Percentiles rank a stretch among this genome's conserved stretches.
These are phyloP conservation scores for Ceratocystis alfenasii DNA, from an alignment of 2,329 filamentous ascomycete genomes.

Conservation along the genomic window DNA sequence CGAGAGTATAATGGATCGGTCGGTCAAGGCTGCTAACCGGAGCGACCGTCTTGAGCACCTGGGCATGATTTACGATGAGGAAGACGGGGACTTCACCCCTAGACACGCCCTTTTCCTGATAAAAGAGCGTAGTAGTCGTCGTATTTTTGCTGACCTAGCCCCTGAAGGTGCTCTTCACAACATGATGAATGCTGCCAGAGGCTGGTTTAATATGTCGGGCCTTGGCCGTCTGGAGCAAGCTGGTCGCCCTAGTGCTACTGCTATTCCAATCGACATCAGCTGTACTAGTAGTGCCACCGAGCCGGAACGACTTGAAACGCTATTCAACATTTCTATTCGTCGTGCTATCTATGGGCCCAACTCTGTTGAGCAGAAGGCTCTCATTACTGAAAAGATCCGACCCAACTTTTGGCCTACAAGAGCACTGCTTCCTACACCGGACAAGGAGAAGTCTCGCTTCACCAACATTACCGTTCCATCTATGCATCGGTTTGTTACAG, in stretches of 20 bases:
- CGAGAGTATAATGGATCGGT: slow-evolving; percentile 60
- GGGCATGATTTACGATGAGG: slow-evolving; percentile 59
- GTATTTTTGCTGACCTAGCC: slow-evolving; percentile 56
- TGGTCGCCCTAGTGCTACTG: slow-evolving; percentile 63
- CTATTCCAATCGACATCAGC: slow-evolving; percentile 72
- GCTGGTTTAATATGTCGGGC: slow-evolving; percentile 55
- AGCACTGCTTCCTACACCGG: slow-evolving; percentile 62
- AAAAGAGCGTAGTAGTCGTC: slow-evolving; percentile 53
- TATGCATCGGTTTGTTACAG: slow-evolving; percentile 94
- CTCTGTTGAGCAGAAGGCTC: slow-evolving; percentile 54
- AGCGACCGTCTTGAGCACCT: slow-evolving; percentile 52
- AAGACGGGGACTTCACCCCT: slow-evolving; percentile 54
- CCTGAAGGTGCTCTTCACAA: slow-evolving; percentile 58
- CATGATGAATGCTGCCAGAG: slow-evolving; percentile 66
- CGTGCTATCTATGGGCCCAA: slow-evolving; percentile 59
- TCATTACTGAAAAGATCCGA: slow-evolving; percentile 63
- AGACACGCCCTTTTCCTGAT: slow-evolving; percentile 74
- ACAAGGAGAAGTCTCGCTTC: slow-evolving; percentile 70
- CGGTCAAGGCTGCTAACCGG: slow-evolving; percentile 46
- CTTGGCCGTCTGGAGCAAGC: slow-evolving; percentile 71
- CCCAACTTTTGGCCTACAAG: slow-evolving; percentile 49
- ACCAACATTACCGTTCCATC: slow-evolving; percentile 88
- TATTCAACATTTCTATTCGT: slow-evolving; percentile 67
- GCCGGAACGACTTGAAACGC: slow-evolving; percentile 40
- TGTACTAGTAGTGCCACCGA: slow-evolving; percentile 56